phyloP scores from a whole-genome alignment of 176 grass and related monocot species.

The Elymus sibiricus region DNA sequence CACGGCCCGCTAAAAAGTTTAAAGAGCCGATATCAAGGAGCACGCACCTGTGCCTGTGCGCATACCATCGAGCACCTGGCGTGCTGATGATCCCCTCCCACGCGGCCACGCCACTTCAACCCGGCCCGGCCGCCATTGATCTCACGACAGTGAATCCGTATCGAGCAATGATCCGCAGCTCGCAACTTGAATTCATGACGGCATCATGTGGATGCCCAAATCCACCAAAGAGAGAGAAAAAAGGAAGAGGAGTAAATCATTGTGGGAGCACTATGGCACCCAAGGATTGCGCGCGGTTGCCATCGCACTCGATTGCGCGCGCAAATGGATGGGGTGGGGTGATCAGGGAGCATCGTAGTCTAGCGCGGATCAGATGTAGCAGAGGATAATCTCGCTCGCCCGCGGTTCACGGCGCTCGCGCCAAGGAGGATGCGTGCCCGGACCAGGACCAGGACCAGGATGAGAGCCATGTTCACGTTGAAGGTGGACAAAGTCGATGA shows the following conservation, averaged over 20 bases:
- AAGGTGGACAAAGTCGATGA: not conserved
- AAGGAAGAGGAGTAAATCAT: not conserved
- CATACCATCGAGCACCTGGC: constrained; percentile 39
- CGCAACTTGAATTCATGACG: not conserved
- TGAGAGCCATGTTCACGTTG: not conserved
- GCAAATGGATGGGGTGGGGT: not conserved
- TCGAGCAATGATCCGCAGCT: not conserved
- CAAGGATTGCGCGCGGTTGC: not conserved
- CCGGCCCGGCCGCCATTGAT: not conserved
- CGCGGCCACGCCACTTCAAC: not conserved
- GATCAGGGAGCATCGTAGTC: not conserved
- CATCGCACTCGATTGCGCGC: not conserved
- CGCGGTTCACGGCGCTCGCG: not conserved
- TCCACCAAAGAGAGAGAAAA: not conserved
- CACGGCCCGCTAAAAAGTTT: not conserved
- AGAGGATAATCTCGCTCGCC: not conserved
- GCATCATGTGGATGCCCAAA: not conserved
- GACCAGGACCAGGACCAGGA: not conserved
- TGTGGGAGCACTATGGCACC: not conserved
- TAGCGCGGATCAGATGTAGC: not conserved
- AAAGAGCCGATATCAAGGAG: not conserved
- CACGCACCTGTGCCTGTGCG: constrained; percentile 16
- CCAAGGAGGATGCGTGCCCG: not conserved
- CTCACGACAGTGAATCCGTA: not conserved
- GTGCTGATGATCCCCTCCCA: not conserved